Evolutionary conservation across 192 early-diverging fungal species (phyloP).

Genomic region (Piromyces sp.): DNA sequence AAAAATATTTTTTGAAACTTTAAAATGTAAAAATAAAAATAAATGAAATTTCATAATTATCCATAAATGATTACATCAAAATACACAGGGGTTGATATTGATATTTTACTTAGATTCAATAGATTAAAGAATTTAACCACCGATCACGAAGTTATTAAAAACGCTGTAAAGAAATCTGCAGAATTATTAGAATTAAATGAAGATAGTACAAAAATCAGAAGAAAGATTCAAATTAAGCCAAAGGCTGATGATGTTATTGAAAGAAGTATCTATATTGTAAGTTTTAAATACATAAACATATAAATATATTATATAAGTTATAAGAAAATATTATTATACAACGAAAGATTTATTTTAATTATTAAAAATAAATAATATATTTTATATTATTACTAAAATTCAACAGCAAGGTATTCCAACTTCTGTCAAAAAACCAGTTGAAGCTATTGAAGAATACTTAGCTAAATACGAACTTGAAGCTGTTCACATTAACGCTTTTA

Average conservation of each 20-base stretch:
- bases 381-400: too few species aligned
- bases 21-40: too few species aligned
- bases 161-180: conserved; percentile 28
- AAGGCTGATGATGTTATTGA: conserved; percentile 12
- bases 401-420: not conserved
- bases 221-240: conserved; percentile 15
- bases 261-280: conserved; percentile 33
- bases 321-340: too few species aligned
- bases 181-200: conserved; percentile 33
- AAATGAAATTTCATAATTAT: too few species aligned
- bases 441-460: not conserved
- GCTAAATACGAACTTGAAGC: not conserved
- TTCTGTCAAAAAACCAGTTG: not conserved
- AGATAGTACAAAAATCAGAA: conserved; percentile 21
- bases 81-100: conserved; percentile 22
- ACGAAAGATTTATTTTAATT: too few species aligned
- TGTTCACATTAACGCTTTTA: not conserved
- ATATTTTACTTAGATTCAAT: conserved; percentile 30
- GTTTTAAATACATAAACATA: too few species aligned
- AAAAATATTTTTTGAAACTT: too few species aligned
- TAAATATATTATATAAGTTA: too few species aligned
- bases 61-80: too few species aligned
- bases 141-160: conserved; percentile 16
- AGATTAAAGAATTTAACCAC: conserved; percentile 30
- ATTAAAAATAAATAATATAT: too few species aligned